phyloP scores from a whole-genome alignment of 306 rosid species.

The Corylus americana region DNA sequence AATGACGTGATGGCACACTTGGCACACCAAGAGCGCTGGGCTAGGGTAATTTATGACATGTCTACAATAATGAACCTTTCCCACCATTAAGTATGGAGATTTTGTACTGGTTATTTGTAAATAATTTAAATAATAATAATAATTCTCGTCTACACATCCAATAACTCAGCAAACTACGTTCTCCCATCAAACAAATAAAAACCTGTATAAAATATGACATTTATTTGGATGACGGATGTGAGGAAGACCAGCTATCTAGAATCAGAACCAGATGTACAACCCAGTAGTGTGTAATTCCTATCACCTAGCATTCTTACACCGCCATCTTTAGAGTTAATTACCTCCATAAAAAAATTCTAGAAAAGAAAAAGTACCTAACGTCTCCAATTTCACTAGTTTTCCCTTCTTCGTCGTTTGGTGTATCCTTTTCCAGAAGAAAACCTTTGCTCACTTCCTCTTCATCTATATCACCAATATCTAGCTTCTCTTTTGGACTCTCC shows the following conservation, averaged over 20 bases:
- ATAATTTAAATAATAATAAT: no score
- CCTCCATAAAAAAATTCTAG: background rate
- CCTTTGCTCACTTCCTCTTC: constrained; percentile 49
- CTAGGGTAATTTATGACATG: background rate
- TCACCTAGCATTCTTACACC: background rate
- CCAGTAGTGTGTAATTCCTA: background rate
- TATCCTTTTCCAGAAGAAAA: constrained; percentile 38
- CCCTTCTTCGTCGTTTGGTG: constrained; percentile 31
- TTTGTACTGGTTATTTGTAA: no score
- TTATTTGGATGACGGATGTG: background rate
- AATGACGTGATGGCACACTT: background rate
- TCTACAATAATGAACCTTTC: background rate
- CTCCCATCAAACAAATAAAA: background rate
- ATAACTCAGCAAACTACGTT: background rate
- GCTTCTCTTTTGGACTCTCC: constrained; percentile 43
- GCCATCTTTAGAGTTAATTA: background rate
- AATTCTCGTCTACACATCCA: background rate
- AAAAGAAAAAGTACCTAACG: constrained; percentile 41
- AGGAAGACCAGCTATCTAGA: background rate
- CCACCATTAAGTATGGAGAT: no score
- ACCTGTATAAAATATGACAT: background rate
- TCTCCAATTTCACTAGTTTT: constrained; percentile 45
- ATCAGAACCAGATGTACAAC: background rate
- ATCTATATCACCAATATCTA: constrained; percentile 37
- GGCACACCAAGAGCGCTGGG: background rate